These are phyloP conservation scores for Ceriops decandra DNA, from an alignment of 345 rosid genomes.

Conservation along the genomic window DNA sequence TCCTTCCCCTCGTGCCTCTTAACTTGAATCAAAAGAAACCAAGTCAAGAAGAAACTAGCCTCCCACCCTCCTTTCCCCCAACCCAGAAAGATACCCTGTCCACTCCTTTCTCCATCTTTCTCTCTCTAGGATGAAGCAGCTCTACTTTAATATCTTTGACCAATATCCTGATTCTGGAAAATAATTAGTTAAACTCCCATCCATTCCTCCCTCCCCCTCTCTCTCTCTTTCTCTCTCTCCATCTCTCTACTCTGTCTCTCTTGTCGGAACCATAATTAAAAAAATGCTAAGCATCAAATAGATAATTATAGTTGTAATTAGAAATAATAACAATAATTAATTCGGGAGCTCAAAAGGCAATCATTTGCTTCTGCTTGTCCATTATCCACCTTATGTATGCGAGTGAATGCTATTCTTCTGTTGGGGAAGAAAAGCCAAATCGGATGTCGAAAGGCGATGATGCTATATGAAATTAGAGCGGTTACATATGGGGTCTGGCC, in stretches of 20 bases:
- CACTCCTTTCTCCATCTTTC: background rate
- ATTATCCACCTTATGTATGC: background rate
- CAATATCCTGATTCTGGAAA: constrained; percentile 17
- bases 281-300: background rate
- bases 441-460: constrained; percentile 2
- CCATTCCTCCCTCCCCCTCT: background rate
- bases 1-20: background rate
- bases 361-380: constrained; percentile 4
- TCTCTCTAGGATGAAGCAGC: constrained; percentile 5
- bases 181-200: constrained; percentile 12
- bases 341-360: no score
- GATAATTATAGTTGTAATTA: background rate
- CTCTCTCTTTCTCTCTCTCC: background rate
- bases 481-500: no score
- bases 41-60: background rate
- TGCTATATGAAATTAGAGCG: no score
- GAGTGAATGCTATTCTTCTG: constrained; percentile 15
- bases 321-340: no score
- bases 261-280: background rate
- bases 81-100: background rate
- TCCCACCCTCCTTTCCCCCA: background rate
- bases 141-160: constrained; percentile 10
- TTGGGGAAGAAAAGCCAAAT: constrained; percentile 27
- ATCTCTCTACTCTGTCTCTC: no score
- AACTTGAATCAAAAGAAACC: constrained; percentile 4